Base-by-base conservation (phyloP, 2,329 filamentous ascomycete species). In the Xylariaceae sp. region DNA sequence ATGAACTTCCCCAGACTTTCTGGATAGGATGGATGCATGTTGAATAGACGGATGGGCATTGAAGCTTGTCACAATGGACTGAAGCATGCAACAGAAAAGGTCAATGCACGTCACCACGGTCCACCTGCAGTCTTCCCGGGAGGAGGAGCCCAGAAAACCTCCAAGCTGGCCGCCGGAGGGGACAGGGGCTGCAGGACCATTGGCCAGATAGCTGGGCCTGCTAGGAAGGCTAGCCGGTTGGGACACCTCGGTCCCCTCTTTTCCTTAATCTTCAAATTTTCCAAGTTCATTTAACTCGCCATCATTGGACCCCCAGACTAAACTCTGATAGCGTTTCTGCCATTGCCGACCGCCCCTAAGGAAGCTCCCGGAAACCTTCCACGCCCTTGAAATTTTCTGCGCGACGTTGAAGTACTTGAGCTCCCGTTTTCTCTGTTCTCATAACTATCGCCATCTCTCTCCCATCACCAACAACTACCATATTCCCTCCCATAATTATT, bases 281-380 rank as follows among this genome's bases (percentile, higher is more conserved):
- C 32, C 18, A 37, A 13, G 13, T 39, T 30, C 15, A 37, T 37
- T 18, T 35, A 42, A 27, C 39, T 26, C 39, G 23, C n/a, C 39
- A 29, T 33, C 33, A 20, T 26, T 39, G 32, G n/a, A 24, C n/a
- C 48, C 41, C 45, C 41, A 51, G 30, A 20, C 24, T 48, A 37
- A 47, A 41, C 50, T 50, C 8, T 57, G 35, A 61, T 60, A 61
- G 55, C 33, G 8, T 46, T 66, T 65, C 55, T 68, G 65, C 65
- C 65, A 30, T 16, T 1, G 11, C 30, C 33, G 40, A 68, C 65
- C 65, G 65, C 65, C 61, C 55, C 42, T 56, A 46, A 57, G 43
- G 65, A 68, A 68, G 64, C 65, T 65, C 61, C 59, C 61, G 55
- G 65, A 64, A 67, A 61, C 56, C 57, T 66, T 65, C 62, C 57